Evolutionary conservation across 2,329 filamentous ascomycete species (phyloP).

Genomic region (Venturiaceae sp.): DNA sequence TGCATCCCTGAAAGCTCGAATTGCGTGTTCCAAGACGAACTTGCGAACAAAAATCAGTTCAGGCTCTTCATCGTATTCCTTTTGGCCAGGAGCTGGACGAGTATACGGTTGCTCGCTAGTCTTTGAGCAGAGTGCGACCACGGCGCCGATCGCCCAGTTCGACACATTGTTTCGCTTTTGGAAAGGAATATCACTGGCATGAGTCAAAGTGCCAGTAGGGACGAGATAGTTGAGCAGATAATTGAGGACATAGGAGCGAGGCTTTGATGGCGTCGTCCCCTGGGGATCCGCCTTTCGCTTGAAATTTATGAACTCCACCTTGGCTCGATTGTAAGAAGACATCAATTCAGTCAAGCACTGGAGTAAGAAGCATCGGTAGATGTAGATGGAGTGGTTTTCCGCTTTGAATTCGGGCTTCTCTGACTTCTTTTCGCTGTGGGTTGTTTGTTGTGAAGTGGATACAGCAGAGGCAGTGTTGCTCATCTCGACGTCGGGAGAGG

Average conservation of each 20-base stretch:
- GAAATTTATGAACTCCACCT: slow-evolving; percentile 99
- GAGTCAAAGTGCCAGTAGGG: slow-evolving; percentile 54
- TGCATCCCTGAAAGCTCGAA: slow-evolving; percentile 87
- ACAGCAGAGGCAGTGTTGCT: slow-evolving; percentile 19
- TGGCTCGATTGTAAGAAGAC: slow-evolving; percentile 84
- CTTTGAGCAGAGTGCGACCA: slow-evolving; percentile 80
- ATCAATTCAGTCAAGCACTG: slow-evolving; percentile 87
- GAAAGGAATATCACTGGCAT: slow-evolving; percentile 62
- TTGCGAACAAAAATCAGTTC: slow-evolving; percentile 87
- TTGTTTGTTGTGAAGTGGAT: slow-evolving; percentile 26
- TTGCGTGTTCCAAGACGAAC: slow-evolving; percentile 86
- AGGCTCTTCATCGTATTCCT: slow-evolving; percentile 64
- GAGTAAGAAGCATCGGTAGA: slow-evolving; percentile 91
- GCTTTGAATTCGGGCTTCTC: slow-evolving; percentile 74
- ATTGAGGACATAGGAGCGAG: slow-evolving; percentile 83
- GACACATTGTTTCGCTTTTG: slow-evolving; percentile 86
- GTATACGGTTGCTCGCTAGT: slow-evolving; percentile 63
- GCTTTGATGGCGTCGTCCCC: slow-evolving; percentile 83
- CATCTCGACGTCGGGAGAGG: slow-evolving; percentile 39
- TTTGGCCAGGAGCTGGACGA: slow-evolving; percentile 42
- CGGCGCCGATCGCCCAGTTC: slow-evolving; percentile 71
- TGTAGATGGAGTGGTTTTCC: slow-evolving; percentile 89
- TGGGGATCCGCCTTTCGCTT: slow-evolving; percentile 82
- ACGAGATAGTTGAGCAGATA: slow-evolving; percentile 80
- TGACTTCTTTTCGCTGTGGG: slow-evolving; percentile 33